phyloP scores from a whole-genome alignment of 345 rosid genomes.

The Brassica nigra region DNA sequence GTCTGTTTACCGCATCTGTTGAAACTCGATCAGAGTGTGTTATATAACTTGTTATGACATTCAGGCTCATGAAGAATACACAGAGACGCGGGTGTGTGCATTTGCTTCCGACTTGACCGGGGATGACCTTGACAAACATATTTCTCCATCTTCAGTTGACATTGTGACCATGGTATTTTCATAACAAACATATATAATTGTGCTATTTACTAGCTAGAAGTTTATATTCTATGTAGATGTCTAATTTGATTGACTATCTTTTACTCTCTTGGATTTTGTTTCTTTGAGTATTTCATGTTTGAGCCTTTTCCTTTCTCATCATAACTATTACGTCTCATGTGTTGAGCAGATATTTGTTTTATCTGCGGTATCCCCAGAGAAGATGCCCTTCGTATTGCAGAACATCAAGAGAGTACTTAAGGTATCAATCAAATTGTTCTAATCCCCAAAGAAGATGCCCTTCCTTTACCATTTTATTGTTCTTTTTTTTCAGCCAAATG shows the following conservation, averaged over 20 bases:
- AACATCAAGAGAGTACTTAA: slow-evolving; percentile 74
- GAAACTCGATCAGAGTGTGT: background rate
- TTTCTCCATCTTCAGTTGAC: slow-evolving; percentile 79
- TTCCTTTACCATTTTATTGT: slow-evolving; percentile 35
- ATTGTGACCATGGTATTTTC: slow-evolving; percentile 86
- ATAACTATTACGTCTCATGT: slow-evolving; percentile 18
- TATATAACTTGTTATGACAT: slow-evolving; percentile 19
- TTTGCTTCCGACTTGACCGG: slow-evolving; percentile 78
- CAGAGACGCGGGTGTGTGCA: slow-evolving; percentile 55
- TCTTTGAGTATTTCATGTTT: background rate
- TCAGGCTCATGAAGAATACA: slow-evolving; percentile 84
- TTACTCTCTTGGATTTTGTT: background rate
- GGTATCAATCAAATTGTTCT: slow-evolving; percentile 35
- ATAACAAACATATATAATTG: background rate
- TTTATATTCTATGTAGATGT: background rate
- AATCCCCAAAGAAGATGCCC: slow-evolving; percentile 86
- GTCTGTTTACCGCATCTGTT: background rate
- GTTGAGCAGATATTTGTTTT: slow-evolving; percentile 87
- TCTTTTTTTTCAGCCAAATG: slow-evolving; percentile 60
- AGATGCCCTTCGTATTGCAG: slow-evolving; percentile 76
- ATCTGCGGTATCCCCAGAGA: slow-evolving; percentile 94
- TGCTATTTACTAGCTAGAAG: background rate
- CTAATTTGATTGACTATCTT: slow-evolving; percentile 1
- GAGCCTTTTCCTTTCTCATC: slow-evolving; percentile 1
- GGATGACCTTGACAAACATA: slow-evolving; percentile 70